Base-by-base conservation (phyloP, 495 filamentous ascomycete species). In the Stereocaulon alpinum region DNA sequence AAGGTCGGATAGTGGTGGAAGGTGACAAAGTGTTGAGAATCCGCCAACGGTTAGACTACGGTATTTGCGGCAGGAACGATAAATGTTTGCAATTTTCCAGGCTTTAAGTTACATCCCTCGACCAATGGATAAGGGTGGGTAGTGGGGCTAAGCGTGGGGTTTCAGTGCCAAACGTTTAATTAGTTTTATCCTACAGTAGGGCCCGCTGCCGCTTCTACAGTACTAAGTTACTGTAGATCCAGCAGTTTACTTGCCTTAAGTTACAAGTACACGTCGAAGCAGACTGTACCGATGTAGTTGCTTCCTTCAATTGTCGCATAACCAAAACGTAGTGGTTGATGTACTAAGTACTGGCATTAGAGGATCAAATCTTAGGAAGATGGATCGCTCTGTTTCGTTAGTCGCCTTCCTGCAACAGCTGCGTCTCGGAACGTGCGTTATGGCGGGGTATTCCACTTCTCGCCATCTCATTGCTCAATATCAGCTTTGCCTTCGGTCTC, bases 21-120 rank as follows among this genome's bases (percentile, higher is more conserved):
- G 34, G 58, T 30, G 40, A 52, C 61, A 61, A 61, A 64, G 55
- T 63, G 62, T 60, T 63, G 60, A 61, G 60, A n/a, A 53, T 7
- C 49, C 49, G 49, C 37, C 56, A 34, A 51, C 0, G 17, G 34
- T 30, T 52, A 52, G 45, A 34, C 30, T 52, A 24, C 3, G 3
- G 24, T n/a, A 44, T 37, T 55, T 34, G 48, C 58, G 20, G 34
- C 34, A 37, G 12, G 42, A 47, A 53, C 58, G 20, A 60, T 42
- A 60, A 60, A 44, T 15, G 32, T 37, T n/a, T 55, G 43, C 47
- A 50, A 50, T 50, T 30, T 50, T 50, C 17, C 17, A 52, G 27
- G 15, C 15, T 34, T 14, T 37, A 37, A 20, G 24, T 24, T 24
- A 24, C 24, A 14, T 11, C 17, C 30, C 30, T 52, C 15, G 17